Evolutionary conservation across 306 rosid genomes (phyloP), one percentile per base, ranked within the genome.

Genomic region (Urtica urens): DNA sequence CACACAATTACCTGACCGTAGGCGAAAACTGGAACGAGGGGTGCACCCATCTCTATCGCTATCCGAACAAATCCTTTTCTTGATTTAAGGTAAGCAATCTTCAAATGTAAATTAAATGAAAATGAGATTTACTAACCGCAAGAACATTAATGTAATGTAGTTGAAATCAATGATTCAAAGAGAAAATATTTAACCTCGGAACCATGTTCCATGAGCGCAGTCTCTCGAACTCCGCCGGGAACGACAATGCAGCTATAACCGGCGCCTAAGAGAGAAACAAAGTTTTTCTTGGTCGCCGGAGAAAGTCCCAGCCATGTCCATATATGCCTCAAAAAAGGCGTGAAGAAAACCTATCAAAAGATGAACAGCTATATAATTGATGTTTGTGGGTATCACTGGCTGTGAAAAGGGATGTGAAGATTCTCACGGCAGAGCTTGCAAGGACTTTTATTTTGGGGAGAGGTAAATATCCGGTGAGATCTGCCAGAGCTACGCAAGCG

Each of bases 251-350:
- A 90, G 71, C 99, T 85, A 66, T 75, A 77, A 25, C 94, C 99
- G 49, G 79, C 71, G 13, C 57, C 62, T 46, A 85, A 66, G 53
- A 62, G 60, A 69, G 94, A 77, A 55, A 49, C 23, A 28, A 85
- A 90, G 29, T 78, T 90, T 41, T 71, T 75, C 82, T 4, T 90
- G 31, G 92, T 28, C 10, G 76, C 99, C 6, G 95, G 46, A 6
- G 85, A 23, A 29, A 90, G 81, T 59, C 99, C 99, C 78, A 84
- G 50, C 99, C 99, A 90, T 40, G 95, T 85, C 95, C 99, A 85
- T 64, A 85, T 71, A 58, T 90, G 99, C 66, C 99, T 79, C 75
- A 90, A 48, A 64, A 90, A 81, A 7, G 99, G 99, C 23, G 95
- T 79, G 41, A 78, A 81, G 59, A 90, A 90, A 63, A 90, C 71